A percentile compares a stretch with the other conserved stretches of the same genome.
These are phyloP conservation scores for Herpetomonas tarakana DNA, from an alignment of 208 protist species.

Conservation along the genomic window DNA sequence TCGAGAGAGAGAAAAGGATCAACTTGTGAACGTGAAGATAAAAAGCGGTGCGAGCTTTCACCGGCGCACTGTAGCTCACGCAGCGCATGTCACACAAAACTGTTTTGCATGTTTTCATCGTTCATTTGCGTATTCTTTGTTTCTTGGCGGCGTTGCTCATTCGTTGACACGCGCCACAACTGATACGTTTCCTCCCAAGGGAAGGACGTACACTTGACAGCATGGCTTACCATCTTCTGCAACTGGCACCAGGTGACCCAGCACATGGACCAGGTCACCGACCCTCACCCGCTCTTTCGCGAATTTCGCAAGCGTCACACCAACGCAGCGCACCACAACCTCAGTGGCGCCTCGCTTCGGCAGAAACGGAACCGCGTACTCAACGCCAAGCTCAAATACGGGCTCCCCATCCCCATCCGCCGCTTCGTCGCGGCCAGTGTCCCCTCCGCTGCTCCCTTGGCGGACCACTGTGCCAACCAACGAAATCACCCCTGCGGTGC, in stretches of 20 bases:
- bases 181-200: conserved; percentile 78
- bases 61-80: no score
- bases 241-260: conserved; percentile 67
- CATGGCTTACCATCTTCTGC: background rate
- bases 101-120: no score
- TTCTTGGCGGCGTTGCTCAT: background rate
- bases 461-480: conserved; percentile 65
- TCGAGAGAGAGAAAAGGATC: no score
- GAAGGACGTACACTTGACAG: conserved; percentile 45
- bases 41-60: no score
- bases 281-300: conserved; percentile 32
- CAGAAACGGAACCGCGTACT: conserved; percentile 60
- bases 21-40: no score
- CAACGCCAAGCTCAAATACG: conserved; percentile 44
- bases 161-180: conserved; percentile 26
- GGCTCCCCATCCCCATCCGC: conserved; percentile 13
- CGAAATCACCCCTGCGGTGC: conserved; percentile 56
- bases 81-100: no score
- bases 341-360: conserved; percentile 17
- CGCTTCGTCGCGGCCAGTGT: conserved; percentile 9
- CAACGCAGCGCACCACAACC: conserved; percentile 55
- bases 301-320: conserved; percentile 57
- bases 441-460: no score
- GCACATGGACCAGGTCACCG: conserved; percentile 79
- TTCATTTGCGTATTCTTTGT: conserved; percentile 8